Base-by-base conservation (phyloP, 2,329 filamentous ascomycete species). In the Diaporthe australafricana region DNA sequence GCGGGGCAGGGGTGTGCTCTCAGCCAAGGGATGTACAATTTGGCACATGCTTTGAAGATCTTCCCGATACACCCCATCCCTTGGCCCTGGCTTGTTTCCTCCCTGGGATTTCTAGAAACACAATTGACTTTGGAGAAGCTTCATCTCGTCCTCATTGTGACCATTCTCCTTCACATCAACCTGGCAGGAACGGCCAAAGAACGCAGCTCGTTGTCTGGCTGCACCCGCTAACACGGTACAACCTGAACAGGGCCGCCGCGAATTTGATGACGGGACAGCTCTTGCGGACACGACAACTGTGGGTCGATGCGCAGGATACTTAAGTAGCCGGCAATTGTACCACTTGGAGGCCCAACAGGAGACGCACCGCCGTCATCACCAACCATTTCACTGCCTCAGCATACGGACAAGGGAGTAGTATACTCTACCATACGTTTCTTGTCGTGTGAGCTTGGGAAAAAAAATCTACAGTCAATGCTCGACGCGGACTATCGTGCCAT, bases 11-110 rank as follows among this genome's bases (percentile, higher is more conserved):
- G 56, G 42, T 30, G 60, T 45, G 12, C 60, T 65, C 30, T 65
- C 30, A 65, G 45, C 45, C 42, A 65, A 65, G 60, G 60, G 60
- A 65, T 42, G 47, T 63, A 16, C 60, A 63, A 47, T 48, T 40
- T 48, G 42, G 30, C 42, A 63, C 38, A 65, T 65, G 48, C 48
- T 66, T 47, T 47, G 68, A 53, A 53, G 38, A 70, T 70, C 68
- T 55, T 65, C 57, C 57, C 38, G 35, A 40, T 35, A 47, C 27
- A 30, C 16, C 27, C 47, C 40, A 55, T 70, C 45, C 53, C 42
- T 62, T 66, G 68, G 48, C 68, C 42, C 57, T 50, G 30, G 47
- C 50, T 32, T 30, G 57, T 55, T 66, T 50, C 30, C 53, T 50
- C 30, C 40, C 52, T 20, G 32, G 16, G 27, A 38, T 6, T 27